Base-by-base conservation (phyloP, 2,329 filamentous ascomycete species). In the Chaetothyriales sp. region DNA sequence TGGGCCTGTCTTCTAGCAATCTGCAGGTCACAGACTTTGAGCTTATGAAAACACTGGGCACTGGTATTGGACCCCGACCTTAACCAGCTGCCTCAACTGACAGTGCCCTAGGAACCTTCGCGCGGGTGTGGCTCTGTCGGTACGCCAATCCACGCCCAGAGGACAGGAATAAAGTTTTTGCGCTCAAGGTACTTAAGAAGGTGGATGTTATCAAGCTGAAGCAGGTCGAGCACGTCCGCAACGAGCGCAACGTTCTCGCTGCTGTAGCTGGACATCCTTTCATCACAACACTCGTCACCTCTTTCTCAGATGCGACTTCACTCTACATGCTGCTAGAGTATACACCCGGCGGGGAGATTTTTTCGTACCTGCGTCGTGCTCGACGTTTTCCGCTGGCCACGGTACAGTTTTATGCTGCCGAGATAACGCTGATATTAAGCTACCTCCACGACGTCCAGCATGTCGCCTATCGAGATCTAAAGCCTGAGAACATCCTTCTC, bases 401-500 rank as follows among this genome's bases (percentile, higher is more conserved):
- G 0, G 76, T 79, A 13, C 76, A 75, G 60, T 82, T 83, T 65
- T 83, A 83, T 64, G 80, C 77, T 19, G 80, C 80, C 22, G 80
- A 83, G 62, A 83, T 83, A 50, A 77, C 79, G 13, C 69, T 83
- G 53, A 81, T 82, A 54, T 67, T 83, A 49, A 79, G 82, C 57
- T 83, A 77, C 61, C 68, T 83, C 49, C 80, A 83, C 63, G 77
- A 83, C 60, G 67, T 74, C 25, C 73, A 82, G 59, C 78, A 60
- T 78, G 75, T 83, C 40, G 80, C 80, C 51, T 83, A 83, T 62
- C 75, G 80, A 19, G 80, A 83, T 61, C 66, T 83, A 56, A 83
- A 83, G 61, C 80, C 80, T 4, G 92, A 83, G 64, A 83, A 83
- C 62, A 82, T 83, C 47, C 71, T 83, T 47, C 75, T 83, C 45